Base-by-base conservation (phyloP, 2,329 filamentous ascomycete species). In the Cladosporium sp. region DNA sequence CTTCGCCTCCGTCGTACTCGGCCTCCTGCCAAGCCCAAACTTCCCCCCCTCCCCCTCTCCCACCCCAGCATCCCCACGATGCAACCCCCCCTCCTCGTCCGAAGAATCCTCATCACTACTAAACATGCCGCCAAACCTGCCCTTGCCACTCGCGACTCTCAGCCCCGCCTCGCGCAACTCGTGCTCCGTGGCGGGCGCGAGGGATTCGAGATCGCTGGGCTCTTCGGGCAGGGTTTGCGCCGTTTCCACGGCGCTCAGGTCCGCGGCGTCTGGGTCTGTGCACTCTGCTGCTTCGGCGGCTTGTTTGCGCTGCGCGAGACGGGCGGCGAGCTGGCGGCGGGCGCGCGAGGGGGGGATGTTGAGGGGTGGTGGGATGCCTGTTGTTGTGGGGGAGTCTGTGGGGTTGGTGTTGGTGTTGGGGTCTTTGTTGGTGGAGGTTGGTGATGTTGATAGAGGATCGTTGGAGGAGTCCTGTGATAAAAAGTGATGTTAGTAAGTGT, bases 291-390 rank as follows among this genome's bases (percentile, higher is more conserved):
- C 54, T 41, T 55, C 52, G 15, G 55, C 54, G 32, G 59, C 56
- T 29, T 61, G 56, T 43, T 72, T 71, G 37, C 68, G 88, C 82
- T 62, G 68, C 2, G 73, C 74, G 12, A 97, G 78, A 11, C 91
- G 83, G 11, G 88, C 88, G n/a, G 90, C 91, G n/a, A 97, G 80
- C 68, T 95, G 89, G 50, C 89, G 79, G 44, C 92, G 83, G 7
- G 92, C 92, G 47, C 92, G 83, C 7, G 89, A 95, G 2, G 92
- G 91, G 1, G 88, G 85, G 30, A 92, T 84, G 66, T 92, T 93
- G 62, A 96, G 76, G 11, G 90, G 89, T 27, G 88, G 85, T 18
- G 83, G 87, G n/a, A 86, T 36, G 19, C 19, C 4, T 17, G 18
- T 18, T 27, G 30, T 34, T 18, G 19, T 36, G 22, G 38, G 4